Percentiles rank a stretch among this genome's conserved stretches.
Conservation (phyloP, 2,329 filamentous ascomycete species). For the Fusarium sacchari region DNA sequence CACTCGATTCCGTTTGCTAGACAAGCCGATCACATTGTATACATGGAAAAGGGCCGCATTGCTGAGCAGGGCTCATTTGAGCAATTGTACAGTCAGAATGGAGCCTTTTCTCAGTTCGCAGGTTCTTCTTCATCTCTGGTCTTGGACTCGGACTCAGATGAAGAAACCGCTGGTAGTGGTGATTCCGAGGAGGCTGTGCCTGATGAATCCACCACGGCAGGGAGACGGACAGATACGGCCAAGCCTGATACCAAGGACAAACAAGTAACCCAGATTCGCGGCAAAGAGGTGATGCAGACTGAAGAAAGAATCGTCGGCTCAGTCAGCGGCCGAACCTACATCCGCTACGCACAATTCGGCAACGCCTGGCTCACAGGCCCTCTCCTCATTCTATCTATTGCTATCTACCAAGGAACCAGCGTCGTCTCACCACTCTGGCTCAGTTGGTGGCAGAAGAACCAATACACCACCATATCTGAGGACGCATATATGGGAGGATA, state of each 20-base stretch:
- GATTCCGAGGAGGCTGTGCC: background rate
- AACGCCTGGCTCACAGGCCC: slow-evolving; percentile 17
- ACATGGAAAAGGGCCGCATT: slow-evolving; percentile 11
- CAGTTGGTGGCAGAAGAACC: slow-evolving; percentile 24
- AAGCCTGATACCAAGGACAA: background rate
- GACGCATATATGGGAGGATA: slow-evolving; percentile 27
- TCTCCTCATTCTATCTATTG: slow-evolving; percentile 6
- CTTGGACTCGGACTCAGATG: background rate
- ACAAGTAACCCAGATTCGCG: background rate
- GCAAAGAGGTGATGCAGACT: slow-evolving; percentile 27
- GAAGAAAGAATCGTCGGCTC: slow-evolving; percentile 22
- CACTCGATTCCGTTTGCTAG: slow-evolving; percentile 22
- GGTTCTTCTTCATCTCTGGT: background rate
- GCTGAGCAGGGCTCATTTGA: slow-evolving; percentile 16
- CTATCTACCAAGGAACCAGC: slow-evolving; percentile 19
- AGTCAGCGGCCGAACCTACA: slow-evolving; percentile 19
- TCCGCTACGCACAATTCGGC: slow-evolving; percentile 22
- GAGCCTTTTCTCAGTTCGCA: background rate
- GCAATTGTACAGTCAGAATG: background rate
- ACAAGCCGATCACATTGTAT: slow-evolving; percentile 20
- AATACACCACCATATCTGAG: slow-evolving; percentile 8
- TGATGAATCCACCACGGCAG: accelerated
- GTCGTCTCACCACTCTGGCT: slow-evolving; percentile 24
- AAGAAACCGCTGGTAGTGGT: background rate
- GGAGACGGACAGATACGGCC: accelerated